Evolutionary conservation across 2,329 filamentous ascomycete genomes (phyloP).

Genomic region (Pseudocercospora cruenta): DNA sequence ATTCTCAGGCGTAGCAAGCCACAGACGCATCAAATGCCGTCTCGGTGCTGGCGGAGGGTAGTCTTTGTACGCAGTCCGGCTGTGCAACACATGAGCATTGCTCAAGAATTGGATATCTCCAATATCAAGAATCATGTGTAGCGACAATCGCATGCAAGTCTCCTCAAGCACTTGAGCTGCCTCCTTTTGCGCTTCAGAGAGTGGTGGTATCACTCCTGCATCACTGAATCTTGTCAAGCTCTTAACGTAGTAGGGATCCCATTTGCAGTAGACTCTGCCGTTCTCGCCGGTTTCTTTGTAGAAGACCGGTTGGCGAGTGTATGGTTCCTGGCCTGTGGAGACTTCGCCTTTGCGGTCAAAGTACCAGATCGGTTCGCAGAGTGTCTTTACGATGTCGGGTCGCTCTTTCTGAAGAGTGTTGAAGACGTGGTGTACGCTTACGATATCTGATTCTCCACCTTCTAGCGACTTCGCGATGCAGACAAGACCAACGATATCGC

Average conservation of each 20-base stretch:
- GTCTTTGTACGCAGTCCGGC: conserved; percentile 78
- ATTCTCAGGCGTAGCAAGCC: conserved; percentile 78
- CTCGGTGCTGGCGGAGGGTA: conserved; percentile 69
- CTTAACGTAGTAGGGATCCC: conserved; percentile 86
- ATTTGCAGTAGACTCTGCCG: conserved; percentile 77
- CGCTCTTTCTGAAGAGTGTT: conserved; percentile 75
- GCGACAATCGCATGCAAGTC: conserved; percentile 70
- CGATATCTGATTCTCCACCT: conserved; percentile 82
- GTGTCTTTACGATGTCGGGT: conserved; percentile 74
- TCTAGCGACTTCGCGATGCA: conserved; percentile 78
- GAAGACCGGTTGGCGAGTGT: conserved; percentile 56
- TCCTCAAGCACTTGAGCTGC: conserved; percentile 74
- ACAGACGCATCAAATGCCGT: conserved; percentile 79
- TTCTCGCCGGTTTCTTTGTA: conserved; percentile 76
- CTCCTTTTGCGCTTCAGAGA: conserved; percentile 69
- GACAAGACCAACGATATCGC: conserved; percentile 79
- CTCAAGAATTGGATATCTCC: conserved; percentile 87
- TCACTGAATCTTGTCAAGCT: conserved; percentile 74
- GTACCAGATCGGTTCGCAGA: conserved; percentile 83
- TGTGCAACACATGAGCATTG: conserved; percentile 80
- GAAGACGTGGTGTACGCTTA: conserved; percentile 78
- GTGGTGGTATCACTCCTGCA: conserved; percentile 69
- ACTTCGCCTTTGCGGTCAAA: conserved; percentile 89
- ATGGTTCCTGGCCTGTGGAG: conserved; percentile 68
- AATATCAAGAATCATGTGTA: conserved; percentile 85